phyloP scores from a whole-genome alignment of 139 green algal genomes.

The Volvox reticuliferus region DNA sequence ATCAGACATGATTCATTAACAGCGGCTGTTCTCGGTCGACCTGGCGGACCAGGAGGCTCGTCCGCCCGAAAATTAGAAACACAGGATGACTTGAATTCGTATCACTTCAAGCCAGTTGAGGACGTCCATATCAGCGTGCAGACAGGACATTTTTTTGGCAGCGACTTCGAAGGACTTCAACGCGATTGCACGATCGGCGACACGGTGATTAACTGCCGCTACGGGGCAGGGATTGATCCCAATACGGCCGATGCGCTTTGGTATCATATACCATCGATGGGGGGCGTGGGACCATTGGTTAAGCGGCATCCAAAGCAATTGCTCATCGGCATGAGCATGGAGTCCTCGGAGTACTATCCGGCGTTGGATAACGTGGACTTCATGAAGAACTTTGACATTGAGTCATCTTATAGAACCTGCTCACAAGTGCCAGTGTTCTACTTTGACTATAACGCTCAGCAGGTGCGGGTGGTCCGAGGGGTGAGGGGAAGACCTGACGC shows the following conservation, averaged over 20 bases:
- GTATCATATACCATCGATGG: conserved; percentile 44
- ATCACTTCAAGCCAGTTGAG: not conserved
- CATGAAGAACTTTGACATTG: conserved; percentile 43
- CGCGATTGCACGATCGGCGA: conserved; percentile 25
- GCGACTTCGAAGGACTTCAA: conserved; percentile 30
- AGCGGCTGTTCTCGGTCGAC: not conserved
- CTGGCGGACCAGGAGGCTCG: not conserved
- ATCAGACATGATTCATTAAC: not conserved
- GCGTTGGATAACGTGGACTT: conserved; percentile 29
- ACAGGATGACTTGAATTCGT: not conserved
- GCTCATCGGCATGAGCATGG: conserved; percentile 40
- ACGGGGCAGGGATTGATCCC: not conserved
- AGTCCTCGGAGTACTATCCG: conserved; percentile 34
- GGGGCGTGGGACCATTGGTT: not conserved
- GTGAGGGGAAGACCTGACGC: not conserved
- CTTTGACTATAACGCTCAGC: conserved; percentile 44
- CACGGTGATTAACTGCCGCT: conserved; percentile 33
- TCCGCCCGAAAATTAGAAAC: not conserved
- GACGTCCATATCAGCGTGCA: conserved; percentile 25
- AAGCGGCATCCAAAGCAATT: conserved; percentile 42
- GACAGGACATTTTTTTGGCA: conserved; percentile 44
- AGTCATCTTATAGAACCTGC: conserved; percentile 30
- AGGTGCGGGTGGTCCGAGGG: not conserved
- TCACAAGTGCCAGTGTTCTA: conserved; percentile 48
- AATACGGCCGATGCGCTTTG: conserved; percentile 35